These are phyloP conservation scores for Citrullus mucosospermus DNA, from an alignment of 306 rosid species.

Conservation along the genomic window DNA sequence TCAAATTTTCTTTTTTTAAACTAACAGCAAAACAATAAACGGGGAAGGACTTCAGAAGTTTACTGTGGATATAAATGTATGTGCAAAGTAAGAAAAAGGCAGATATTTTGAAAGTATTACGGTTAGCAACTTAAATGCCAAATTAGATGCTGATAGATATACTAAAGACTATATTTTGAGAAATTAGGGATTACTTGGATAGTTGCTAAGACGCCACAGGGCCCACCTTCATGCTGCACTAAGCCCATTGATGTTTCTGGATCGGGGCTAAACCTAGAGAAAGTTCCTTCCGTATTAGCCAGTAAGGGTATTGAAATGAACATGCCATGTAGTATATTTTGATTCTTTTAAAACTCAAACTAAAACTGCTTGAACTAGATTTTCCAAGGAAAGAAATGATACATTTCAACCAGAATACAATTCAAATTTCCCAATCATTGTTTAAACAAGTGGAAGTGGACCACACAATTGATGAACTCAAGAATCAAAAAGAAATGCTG, in stretches of 20 bases:
- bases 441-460: not conserved
- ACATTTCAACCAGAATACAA: not conserved
- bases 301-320: slow-evolving; percentile 16
- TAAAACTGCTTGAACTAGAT: not conserved
- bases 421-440: not conserved
- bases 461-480: not conserved
- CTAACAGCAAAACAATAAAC: not conserved
- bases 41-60: not conserved
- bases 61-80: not conserved
- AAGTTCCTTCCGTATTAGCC: slow-evolving; percentile 23
- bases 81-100: not conserved
- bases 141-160: not conserved
- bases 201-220: slow-evolving; percentile 98
- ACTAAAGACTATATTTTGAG: slow-evolving; percentile 10
- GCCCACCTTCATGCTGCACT: slow-evolving; percentile 99
- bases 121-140: not conserved
- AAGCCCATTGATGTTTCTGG: slow-evolving; percentile 89
- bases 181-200: slow-evolving; percentile 63
- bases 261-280: slow-evolving; percentile 67
- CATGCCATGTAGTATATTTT: not conserved
- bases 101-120: slow-evolving; percentile 2
- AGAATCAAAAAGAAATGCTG: not conserved
- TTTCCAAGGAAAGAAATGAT: not conserved
- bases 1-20: not conserved
- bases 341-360: not conserved